These are phyloP conservation scores for Papiliotrema nemorosa DNA, from an alignment of 1,284 basidiomycete species.

Conservation along the genomic window DNA sequence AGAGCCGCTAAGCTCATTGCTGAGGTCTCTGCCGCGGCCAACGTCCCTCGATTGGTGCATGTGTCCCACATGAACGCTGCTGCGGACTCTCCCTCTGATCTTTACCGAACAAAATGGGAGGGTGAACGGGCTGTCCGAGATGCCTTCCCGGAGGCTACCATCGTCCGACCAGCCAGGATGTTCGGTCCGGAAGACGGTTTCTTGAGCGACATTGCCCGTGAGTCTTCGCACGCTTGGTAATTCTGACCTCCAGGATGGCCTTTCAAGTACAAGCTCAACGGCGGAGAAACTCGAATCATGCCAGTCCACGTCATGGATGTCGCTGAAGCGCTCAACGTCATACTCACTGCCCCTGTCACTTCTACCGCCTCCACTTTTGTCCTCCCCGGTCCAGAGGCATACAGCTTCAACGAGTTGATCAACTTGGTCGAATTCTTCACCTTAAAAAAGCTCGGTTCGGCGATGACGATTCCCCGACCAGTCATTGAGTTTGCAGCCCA, in stretches of 20 bases:
- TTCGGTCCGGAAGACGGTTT: conserved; percentile 95
- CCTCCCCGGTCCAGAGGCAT: conserved; percentile 83
- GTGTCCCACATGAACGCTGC: conserved; percentile 94
- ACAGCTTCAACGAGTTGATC: conserved; percentile 81
- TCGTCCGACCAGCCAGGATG: conserved; percentile 80
- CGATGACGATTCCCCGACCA: conserved; percentile 73
- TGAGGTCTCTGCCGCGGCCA: conserved; percentile 67
- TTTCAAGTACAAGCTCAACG: conserved; percentile 92
- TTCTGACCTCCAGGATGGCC: conserved; percentile 65
- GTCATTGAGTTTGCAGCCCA: conserved; percentile 66
- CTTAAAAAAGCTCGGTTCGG: conserved; percentile 62
- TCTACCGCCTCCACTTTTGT: conserved; percentile 65
- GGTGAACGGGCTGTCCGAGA: conserved; percentile 85
- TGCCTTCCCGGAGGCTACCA: conserved; percentile 82
- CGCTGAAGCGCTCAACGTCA: conserved; percentile 80
- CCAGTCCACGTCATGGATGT: conserved; percentile 95
- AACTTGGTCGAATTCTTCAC: conserved; percentile 78
- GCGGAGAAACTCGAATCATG: conserved; percentile 77
- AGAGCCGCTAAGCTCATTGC: conserved; percentile 69
- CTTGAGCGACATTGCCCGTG: conserved; percentile 86
- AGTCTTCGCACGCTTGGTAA: conserved; percentile 42
- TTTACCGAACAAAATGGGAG: conserved; percentile 84
- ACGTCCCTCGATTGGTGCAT: conserved; percentile 85
- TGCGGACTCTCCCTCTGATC: conserved; percentile 69
- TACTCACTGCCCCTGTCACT: conserved; percentile 62